Conservation (phyloP, 129 eudicot species). For the Silybum marianum region DNA sequence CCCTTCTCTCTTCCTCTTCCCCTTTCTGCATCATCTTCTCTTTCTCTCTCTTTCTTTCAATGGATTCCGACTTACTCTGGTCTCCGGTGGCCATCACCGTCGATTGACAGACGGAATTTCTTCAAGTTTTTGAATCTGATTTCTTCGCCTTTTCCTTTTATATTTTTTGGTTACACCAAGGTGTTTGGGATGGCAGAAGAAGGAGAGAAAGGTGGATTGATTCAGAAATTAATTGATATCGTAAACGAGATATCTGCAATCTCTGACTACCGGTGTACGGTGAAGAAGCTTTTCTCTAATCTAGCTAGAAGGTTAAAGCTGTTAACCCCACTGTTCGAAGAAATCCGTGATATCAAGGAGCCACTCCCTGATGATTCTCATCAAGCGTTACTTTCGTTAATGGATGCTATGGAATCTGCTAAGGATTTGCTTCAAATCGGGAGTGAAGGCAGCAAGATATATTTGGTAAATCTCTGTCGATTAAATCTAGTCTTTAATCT, state of each 20-base stretch:
- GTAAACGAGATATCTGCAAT: constrained; percentile 54
- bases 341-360: constrained; percentile 59
- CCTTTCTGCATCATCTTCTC: too few species aligned
- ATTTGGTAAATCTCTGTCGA: constrained; percentile 42
- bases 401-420: constrained; percentile 42
- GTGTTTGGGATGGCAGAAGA: background rate
- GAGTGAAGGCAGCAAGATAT: constrained; percentile 64
- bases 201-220: constrained; percentile 35
- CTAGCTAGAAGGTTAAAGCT: constrained; percentile 64
- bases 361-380: constrained; percentile 31
- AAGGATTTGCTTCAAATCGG: constrained; percentile 62
- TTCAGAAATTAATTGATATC: constrained; percentile 39
- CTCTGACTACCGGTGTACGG: constrained; percentile 47
- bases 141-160: background rate
- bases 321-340: constrained; percentile 75
- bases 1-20: background rate
- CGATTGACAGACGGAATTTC: background rate
- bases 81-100: background rate
- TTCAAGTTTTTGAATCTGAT: background rate
- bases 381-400: constrained; percentile 30
- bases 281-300: constrained; percentile 65
- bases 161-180: background rate
- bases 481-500: background rate
- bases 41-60: background rate
- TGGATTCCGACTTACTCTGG: background rate